These are phyloP conservation scores for Xylariales sp. DNA, from an alignment of 2,329 filamentous ascomycete species.

Conservation along the genomic window DNA sequence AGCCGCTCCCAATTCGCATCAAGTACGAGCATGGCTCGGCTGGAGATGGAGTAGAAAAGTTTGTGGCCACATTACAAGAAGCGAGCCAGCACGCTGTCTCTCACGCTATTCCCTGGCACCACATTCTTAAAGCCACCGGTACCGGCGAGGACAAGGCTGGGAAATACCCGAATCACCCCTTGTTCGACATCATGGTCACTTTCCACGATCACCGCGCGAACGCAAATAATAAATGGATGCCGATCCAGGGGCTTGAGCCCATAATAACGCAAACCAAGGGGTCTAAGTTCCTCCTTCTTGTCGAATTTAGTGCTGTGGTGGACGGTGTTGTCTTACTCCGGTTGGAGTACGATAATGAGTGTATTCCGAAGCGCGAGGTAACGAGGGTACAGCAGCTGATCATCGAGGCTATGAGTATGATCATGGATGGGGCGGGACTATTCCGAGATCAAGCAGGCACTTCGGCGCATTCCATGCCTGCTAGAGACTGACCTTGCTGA, in stretches of 20 bases:
- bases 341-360: constrained; percentile 15
- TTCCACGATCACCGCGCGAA: constrained; percentile 18
- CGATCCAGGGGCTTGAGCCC: constrained; percentile 12
- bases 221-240: neutral
- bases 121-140: neutral
- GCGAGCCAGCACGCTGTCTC: constrained; percentile 2
- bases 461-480: too few species aligned
- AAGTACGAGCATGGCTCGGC: neutral
- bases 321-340: constrained; percentile 4
- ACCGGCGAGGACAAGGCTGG: constrained; percentile 3
- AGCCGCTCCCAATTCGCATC: constrained; percentile 9
- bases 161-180: constrained; percentile 13
- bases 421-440: constrained; percentile 1
- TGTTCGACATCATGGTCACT: constrained; percentile 27
- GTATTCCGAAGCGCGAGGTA: neutral
- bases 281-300: constrained; percentile 16
- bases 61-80: constrained; percentile 8
- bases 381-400: constrained; percentile 14
- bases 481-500: too few species aligned
- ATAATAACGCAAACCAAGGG: constrained; percentile 9
- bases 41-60: neutral
- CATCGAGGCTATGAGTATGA: constrained; percentile 5
- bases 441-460: neutral
- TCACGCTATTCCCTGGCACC: constrained; percentile 20
- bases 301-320: constrained; percentile 5